Evolutionary conservation across 805 yeast species (phyloP), one percentile per base, ranked within the genome.

Genomic region (Pichia rugopelliculosa): DNA sequence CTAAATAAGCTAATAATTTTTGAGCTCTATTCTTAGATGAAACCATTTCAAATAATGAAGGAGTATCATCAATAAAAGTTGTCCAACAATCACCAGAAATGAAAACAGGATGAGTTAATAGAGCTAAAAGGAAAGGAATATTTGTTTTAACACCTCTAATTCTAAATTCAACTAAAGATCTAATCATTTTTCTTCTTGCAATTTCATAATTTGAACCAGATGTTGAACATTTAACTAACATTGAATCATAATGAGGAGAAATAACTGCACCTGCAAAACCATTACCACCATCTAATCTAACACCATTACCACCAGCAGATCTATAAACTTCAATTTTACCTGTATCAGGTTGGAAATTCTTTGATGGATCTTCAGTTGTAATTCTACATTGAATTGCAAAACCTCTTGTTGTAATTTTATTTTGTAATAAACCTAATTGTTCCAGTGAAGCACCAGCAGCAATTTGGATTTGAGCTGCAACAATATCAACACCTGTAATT

Each of bases 301-400:
- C 97, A 68, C 99, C 99, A 64, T 93, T 93, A 75, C 99, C 99
- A 71, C 99, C 99, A 21, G 98, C 87, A 41, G 97, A 89, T 68
- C 98, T 82, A 75, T 91, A 91, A 41, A 91, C 99, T 69, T 91
- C 99, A 59, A 91, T 85, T 70, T 90, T 89, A 65, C 99, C 99
- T 3, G 98, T 93, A 66, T 91, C 99, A 15, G 99, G 99, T 71
- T 87, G 97, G 82, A 91, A 91, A 65, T 85, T 87, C 73, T 90
- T 90, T 45, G 95, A 65, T 12, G 99, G 98, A 66, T 91, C 99
- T 70, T 93, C 99, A 44, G 99, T 91, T 50, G 98, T 91, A 73
- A 93, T 93, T 76, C 99, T 89, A 75, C 99, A 91, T 74, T 93
- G 99, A 59, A 93, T 93, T 36, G 99, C 98, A 64, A 90, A 91